Evolutionary conservation across 345 rosid species (phyloP), one percentile per base, ranked within the genome.

Genomic region (Reutealis trisperma): DNA sequence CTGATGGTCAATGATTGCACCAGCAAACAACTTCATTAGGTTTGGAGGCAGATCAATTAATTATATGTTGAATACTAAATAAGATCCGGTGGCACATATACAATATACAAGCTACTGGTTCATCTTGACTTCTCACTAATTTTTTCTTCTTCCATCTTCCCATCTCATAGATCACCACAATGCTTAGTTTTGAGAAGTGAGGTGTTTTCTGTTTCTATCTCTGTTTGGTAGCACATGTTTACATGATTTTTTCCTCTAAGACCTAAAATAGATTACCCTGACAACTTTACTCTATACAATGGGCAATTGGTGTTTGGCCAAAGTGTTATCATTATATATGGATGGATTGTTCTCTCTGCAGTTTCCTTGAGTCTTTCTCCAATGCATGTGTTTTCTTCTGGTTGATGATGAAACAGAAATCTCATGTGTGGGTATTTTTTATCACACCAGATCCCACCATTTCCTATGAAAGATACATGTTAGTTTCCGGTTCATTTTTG

Each of bases 391-490:
- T 68, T 12, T 47, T 51, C 58, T 18, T 70, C 42, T 16, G 25
- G 22, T 70, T 27, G 60, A 70, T 52, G 73, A 8, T 70, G 51
- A 58, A 71, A 24, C 45, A 34, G 44, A 51, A 51, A 51, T 25
- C 30, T 27, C 30, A 27, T 27, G 30, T 27, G 30, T 27, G 30
- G 1, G 30, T 34, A 1, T 34, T 34, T 34, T 34, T 34, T 34
- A 34, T 34, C 37, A 34, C 37, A 34, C 37, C 37, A 34, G 47
- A 32, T 32, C 22, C 45, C 24, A 6, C 3, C 9, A 27, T 55
- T 71, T 47, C 52, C 37, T 16, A 5, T 34, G 37, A 41, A 51
- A 70, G 18, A 13, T 42, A n/a, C 12, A 66, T n/a, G 15, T 10
- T 25, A 47, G 14, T 27, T 44, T 49, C 63, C 8, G 22, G 44